Evolutionary conservation across 441 rosid genomes (phyloP), one percentile per base, ranked within the genome.

Genomic region (Pelargonium cotyledonis): DNA sequence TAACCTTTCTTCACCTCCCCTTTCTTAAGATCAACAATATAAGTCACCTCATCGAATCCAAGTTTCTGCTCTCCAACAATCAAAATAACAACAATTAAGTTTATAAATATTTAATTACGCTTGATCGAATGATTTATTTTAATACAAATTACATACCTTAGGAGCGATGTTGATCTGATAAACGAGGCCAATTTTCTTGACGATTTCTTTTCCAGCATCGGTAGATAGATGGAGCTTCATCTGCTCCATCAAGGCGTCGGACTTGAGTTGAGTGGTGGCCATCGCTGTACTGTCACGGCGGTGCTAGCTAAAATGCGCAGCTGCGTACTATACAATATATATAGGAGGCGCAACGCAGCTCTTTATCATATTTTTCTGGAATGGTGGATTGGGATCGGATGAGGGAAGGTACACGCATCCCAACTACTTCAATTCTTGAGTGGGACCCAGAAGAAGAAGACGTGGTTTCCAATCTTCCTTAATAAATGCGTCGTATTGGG

Each of bases 121-220:
- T 40, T 40, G 9, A 40, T 40, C 2, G 43, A 40, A 40, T 40
- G 9, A 6, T 40, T 40, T 6, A 6, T 40, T 40, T 40, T 8
- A 5, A 7, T 18, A 57, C 19, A 16, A 16, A 57, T 2, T 57
- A 0, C 3, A 57, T 6, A 88, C 95, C 94, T 88, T 85, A 16
- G 99, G 96, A 65, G 97, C 91, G 68, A 94, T 66, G 79, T 94
- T 85, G 84, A 94, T 79, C 77, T 91, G 97, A 44, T 89, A 94
- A 57, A 94, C 91, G 63, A 86, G 90, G 53, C 86, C 88, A 63
- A 95, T 76, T 84, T 90, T 95, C 80, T 89, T 74, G 7, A 65
- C 76, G 62, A 91, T 57, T 6, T 78, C 72, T 69, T 77, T 80
- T 6, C 97, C 96, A 23, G 96, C 91, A 41, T 85, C 98, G 61